Evolutionary conservation across 2,329 filamentous ascomycete genomes (phyloP), one percentile per base, ranked within the genome.

Genomic region (Trichoderma sp.): DNA sequence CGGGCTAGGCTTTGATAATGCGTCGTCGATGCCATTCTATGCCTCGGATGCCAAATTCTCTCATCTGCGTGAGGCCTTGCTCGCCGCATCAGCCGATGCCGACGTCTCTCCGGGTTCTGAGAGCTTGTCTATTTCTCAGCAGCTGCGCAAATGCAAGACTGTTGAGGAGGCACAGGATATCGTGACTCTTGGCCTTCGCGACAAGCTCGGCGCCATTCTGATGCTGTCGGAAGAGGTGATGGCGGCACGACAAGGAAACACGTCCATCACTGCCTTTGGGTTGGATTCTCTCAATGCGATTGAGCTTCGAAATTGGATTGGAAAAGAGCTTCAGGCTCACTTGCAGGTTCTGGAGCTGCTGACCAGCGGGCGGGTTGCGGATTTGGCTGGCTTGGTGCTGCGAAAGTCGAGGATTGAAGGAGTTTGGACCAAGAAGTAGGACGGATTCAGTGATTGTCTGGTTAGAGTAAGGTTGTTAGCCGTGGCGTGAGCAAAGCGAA

Each of bases 311-410:
- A 85, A 84, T 75, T 85, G 82, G 77, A 82, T 85, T 64, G 82
- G 81, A 16, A 80, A 82, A 68, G 82, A 84, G 74, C 66, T 76
- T 10, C 79, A 34, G 79, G 70, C 70, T 3, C 74, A 83, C 66
- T 72, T 87, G 73, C 84, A 87, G 75, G 85, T 88, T 0, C 75
- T 88, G 69, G 85, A 88, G 73, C 74, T 88, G 69, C 76, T 87
- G 46, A 84, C 82, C 6, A 85, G 83, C 72, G 84, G 84, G 1
- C 82, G 80, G 24, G 56, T 76, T 54, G 58, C 52, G 1, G 75
- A 76, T 59, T 49, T 76, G 64, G 71, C 74, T 18, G 70, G 52
- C 4, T 43, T 75, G 39, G 72, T 77, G 18, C 64, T 77, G 59
- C 73, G 71, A 39, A 77, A 77, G 70, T 73, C 72, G 8, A 72